These are phyloP conservation scores for Favolaschia claudopus DNA, from an alignment of 768 basidiomycete genomes.

Conservation along the genomic window DNA sequence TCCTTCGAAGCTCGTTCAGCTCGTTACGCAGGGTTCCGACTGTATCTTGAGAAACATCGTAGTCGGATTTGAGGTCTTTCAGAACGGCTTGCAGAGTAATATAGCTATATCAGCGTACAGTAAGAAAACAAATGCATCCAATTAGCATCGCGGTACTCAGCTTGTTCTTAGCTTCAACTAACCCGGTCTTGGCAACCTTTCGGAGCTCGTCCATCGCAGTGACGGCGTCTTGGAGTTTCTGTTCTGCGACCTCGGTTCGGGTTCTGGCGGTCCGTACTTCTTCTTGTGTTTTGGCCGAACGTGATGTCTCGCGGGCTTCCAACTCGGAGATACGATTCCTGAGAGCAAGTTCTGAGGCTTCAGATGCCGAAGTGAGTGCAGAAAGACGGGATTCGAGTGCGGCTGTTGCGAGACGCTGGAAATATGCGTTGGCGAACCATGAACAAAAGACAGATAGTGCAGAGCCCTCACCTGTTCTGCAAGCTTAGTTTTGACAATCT, in stretches of 20 bases:
- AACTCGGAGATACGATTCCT: conserved; percentile 26
- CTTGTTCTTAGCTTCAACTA: conserved; percentile 27
- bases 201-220: conserved; percentile 1
- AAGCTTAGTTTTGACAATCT: conserved; percentile 30
- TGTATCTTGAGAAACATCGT: conserved; percentile 32
- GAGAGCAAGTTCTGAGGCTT: conserved; percentile 14
- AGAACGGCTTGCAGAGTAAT: conserved; percentile 37
- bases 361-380: conserved; percentile 19
- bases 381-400: conserved; percentile 30
- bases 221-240: conserved; percentile 16
- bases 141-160: conserved; percentile 3
- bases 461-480: conserved; percentile 31
- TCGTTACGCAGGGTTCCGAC: conserved; percentile 35
- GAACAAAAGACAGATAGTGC: not conserved
- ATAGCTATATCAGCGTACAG: conserved; percentile 29
- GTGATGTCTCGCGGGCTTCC: conserved; percentile 23
- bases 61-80: conserved; percentile 34
- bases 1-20: conserved; percentile 32
- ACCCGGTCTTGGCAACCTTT: conserved; percentile 19
- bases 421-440: not conserved
- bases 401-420: conserved; percentile 22
- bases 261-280: conserved; percentile 13
- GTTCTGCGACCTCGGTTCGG: conserved; percentile 5
- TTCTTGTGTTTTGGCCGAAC: conserved; percentile 15
- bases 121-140: not conserved